phyloP scores from a whole-genome alignment of 139 green algal species.

The Chlamydomonas sphaeroides region DNA sequence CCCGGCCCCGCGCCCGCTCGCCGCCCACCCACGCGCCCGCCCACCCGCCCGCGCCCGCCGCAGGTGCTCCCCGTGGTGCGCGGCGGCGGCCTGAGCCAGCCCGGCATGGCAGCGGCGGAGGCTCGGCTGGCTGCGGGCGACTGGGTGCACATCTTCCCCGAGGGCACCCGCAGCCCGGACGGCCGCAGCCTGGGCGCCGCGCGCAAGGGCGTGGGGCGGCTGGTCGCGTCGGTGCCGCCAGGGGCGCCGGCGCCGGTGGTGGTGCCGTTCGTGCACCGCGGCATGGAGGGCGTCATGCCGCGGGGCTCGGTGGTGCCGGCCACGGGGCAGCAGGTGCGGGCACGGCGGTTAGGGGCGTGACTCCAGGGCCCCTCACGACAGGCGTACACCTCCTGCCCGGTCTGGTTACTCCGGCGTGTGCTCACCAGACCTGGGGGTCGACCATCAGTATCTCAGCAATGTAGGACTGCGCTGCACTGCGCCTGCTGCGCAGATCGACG shows the following conservation, averaged over 20 bases:
- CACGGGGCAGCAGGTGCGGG: slow-evolving; percentile 57
- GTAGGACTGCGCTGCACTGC: too few species aligned
- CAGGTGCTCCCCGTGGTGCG: slow-evolving; percentile 91
- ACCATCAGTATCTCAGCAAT: too few species aligned
- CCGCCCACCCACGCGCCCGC: too few species aligned
- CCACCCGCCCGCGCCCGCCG: too few species aligned
- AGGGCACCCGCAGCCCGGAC: slow-evolving; percentile 83
- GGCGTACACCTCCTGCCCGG: too few species aligned
- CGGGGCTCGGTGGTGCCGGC: slow-evolving; percentile 70
- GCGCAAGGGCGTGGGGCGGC: slow-evolving; percentile 79
- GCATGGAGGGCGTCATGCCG: slow-evolving; percentile 87
- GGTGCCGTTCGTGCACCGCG: slow-evolving; percentile 88
- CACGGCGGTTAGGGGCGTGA: too few species aligned
- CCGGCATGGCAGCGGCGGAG: slow-evolving; percentile 79
- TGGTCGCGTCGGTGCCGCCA: slow-evolving; percentile 60
- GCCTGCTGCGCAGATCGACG: slow-evolving; percentile 66
- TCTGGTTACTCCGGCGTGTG: too few species aligned
- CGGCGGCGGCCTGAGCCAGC: slow-evolving; percentile 81
- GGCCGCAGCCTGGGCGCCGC: slow-evolving; percentile 63
- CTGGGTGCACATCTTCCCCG: slow-evolving; percentile 96
- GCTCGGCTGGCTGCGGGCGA: slow-evolving; percentile 71
- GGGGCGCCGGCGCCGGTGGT: slow-evolving; percentile 69
- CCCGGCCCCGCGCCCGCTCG: too few species aligned
- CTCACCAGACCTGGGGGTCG: too few species aligned
- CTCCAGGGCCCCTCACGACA: too few species aligned